Evolutionary conservation across 2,329 filamentous ascomycete species (phyloP).

Genomic region (Aspergillus ustus): DNA sequence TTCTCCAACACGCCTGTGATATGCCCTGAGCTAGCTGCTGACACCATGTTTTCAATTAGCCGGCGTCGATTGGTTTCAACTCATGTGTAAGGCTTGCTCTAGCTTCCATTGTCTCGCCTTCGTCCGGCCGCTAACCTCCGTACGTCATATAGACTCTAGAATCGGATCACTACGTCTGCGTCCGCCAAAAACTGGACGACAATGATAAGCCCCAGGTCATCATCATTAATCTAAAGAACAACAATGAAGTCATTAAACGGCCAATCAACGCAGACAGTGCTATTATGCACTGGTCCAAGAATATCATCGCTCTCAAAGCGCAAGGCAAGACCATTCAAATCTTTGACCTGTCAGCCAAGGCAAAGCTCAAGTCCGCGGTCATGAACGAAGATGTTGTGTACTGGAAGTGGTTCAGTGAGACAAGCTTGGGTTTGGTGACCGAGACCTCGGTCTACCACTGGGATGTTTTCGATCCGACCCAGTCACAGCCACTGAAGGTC

Average conservation of each 20-base stretch:
- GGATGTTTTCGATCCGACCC: constrained; percentile 88
- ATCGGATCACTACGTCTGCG: constrained; percentile 94
- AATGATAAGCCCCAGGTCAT: constrained; percentile 88
- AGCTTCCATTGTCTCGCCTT: neutral
- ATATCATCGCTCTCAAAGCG: constrained; percentile 96
- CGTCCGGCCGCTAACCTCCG: constrained; percentile 24
- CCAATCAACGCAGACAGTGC: constrained; percentile 99
- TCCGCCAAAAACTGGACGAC: constrained; percentile 90
- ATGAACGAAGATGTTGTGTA: constrained; percentile 98
- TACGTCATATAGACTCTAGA: constrained; percentile 76
- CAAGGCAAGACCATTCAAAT: constrained; percentile 95
- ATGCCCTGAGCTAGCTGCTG: constrained; percentile 25
- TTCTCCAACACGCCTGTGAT: neutral
- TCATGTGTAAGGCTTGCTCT: constrained; percentile 69
- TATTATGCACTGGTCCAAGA: constrained; percentile 97
- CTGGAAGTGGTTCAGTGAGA: constrained; percentile 99
- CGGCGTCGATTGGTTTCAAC: constrained; percentile 80
- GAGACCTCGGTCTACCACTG: constrained; percentile 93
- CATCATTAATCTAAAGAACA: constrained; percentile 97
- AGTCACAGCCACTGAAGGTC: constrained; percentile 81
- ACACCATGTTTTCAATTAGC: constrained; percentile 52
- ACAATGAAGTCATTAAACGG: constrained; percentile 90
- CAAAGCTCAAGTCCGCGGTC: constrained; percentile 93
- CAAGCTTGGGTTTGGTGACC: constrained; percentile 85
- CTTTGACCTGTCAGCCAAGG: constrained; percentile 90